phyloP scores from a whole-genome alignment of 495 filamentous ascomycete genomes.

The Aspergillus mulundensis region DNA sequence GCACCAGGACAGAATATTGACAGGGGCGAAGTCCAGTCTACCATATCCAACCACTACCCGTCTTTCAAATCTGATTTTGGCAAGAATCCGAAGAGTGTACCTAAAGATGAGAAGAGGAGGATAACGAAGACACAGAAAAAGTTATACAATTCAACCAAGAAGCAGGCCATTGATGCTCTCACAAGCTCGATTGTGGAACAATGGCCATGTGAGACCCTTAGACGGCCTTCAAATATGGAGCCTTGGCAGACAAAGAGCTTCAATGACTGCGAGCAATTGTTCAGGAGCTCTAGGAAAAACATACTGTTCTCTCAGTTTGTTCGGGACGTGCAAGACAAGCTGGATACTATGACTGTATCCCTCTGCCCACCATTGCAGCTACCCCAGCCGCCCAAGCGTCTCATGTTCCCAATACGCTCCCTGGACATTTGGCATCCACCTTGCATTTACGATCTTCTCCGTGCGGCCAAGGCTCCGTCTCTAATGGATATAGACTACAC shows the following conservation, averaged over 20 bases:
- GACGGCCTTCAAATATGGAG: not conserved
- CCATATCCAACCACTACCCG: slow-evolving; percentile 12
- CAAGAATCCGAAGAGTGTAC: not conserved
- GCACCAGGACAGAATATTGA: not conserved
- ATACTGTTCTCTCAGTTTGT: no score
- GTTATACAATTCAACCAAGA: not conserved
- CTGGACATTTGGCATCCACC: no score
- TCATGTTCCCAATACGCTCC: no score
- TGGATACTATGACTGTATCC: no score
- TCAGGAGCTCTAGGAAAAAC: no score
- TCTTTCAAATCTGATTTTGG: not conserved
- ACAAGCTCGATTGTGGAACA: not conserved
- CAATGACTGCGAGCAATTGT: not conserved
- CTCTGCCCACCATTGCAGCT: no score
- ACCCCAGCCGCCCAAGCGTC: no score
- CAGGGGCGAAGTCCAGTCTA: not conserved
- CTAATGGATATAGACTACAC: no score
- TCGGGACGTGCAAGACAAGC: no score
- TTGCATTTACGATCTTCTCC: no score
- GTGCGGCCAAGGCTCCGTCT: no score
- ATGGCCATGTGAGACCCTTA: slow-evolving; percentile 16
- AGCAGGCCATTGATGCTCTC: not conserved
- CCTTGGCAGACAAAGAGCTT: not conserved
- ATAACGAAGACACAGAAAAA: not conserved
- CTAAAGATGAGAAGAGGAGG: not conserved